Conservation (phyloP, 176 grass and related monocot genomes). For the Lolium multiflorum region DNA sequence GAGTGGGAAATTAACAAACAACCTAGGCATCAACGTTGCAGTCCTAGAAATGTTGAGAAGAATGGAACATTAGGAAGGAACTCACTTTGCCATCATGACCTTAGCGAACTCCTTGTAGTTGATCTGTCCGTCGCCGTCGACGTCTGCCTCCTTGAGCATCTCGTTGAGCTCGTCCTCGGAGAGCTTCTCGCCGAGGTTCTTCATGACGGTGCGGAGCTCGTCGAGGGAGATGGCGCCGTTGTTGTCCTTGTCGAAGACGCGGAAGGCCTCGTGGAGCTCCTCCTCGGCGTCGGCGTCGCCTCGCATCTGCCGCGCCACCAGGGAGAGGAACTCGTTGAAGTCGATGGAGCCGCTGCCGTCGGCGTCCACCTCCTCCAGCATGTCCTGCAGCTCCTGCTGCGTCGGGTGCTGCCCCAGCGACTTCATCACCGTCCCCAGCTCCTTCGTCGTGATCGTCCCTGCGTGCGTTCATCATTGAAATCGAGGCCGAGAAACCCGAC, state of each 20-base stretch:
- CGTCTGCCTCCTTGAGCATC: conserved; percentile 82
- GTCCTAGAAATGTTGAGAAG: neutral
- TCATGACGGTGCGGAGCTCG: conserved; percentile 76
- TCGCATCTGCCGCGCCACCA: conserved; percentile 57
- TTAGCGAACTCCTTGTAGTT: conserved; percentile 89
- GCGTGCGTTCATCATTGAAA: neutral
- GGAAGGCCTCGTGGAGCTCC: conserved; percentile 78
- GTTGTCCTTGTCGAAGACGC: conserved; percentile 85
- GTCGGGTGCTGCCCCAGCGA: conserved; percentile 65
- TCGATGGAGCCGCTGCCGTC: conserved; percentile 62
- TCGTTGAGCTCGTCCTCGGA: conserved; percentile 70
- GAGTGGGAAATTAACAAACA: neutral
- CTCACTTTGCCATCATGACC: conserved; percentile 94
- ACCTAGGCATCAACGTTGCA: neutral
- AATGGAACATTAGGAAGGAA: neutral
- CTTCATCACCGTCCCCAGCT: conserved; percentile 73
- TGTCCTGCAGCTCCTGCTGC: conserved; percentile 62
- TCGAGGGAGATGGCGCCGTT: conserved; percentile 80
- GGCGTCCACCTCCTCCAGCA: conserved; percentile 65
- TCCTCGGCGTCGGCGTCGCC: conserved; percentile 56
- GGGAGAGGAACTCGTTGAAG: conserved; percentile 63
- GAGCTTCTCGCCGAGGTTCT: conserved; percentile 76
- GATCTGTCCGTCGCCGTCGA: conserved; percentile 85
- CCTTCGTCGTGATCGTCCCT: conserved; percentile 73
- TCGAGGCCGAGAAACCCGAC: neutral